These are phyloP conservation scores for Alternaria metachromatica DNA, from an alignment of 2,329 filamentous ascomycete species.

Conservation along the genomic window DNA sequence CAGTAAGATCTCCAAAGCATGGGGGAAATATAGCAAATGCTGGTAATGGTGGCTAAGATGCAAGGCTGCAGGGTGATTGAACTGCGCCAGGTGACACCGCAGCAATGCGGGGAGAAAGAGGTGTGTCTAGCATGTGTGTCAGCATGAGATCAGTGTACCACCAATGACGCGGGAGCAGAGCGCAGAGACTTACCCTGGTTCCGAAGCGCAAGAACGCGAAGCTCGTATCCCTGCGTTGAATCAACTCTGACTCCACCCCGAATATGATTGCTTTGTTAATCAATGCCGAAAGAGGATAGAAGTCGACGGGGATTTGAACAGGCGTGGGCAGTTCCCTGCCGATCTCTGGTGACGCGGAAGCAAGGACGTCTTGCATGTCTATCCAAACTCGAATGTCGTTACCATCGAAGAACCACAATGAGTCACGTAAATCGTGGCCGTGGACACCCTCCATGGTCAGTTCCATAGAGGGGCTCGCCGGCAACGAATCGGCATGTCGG, in stretches of 20 bases:
- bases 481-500: constrained; percentile 56
- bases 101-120: constrained; percentile 90
- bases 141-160: constrained; percentile 15
- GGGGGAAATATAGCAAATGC: constrained; percentile 87
- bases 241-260: constrained; percentile 88
- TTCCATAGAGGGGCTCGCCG: constrained; percentile 58
- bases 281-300: constrained; percentile 88
- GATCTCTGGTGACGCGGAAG: constrained; percentile 69
- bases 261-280: constrained; percentile 89
- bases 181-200: constrained; percentile 70
- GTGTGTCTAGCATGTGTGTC: constrained; percentile 70
- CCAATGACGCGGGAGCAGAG: constrained; percentile 7
- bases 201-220: constrained; percentile 91
- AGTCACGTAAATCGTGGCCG: constrained; percentile 74
- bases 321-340: constrained; percentile 74
- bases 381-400: constrained; percentile 86
- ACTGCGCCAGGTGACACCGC: constrained; percentile 76
- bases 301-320: constrained; percentile 85
- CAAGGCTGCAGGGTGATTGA: constrained; percentile 80
- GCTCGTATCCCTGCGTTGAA: constrained; percentile 89
- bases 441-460: constrained; percentile 54
- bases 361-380: constrained; percentile 82
- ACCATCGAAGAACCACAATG: constrained; percentile 94
- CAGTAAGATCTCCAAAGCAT: constrained; percentile 88
- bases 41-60: constrained; percentile 85